phyloP scores from a whole-genome alignment of 768 basidiomycete species.

The Suillus paluster region DNA sequence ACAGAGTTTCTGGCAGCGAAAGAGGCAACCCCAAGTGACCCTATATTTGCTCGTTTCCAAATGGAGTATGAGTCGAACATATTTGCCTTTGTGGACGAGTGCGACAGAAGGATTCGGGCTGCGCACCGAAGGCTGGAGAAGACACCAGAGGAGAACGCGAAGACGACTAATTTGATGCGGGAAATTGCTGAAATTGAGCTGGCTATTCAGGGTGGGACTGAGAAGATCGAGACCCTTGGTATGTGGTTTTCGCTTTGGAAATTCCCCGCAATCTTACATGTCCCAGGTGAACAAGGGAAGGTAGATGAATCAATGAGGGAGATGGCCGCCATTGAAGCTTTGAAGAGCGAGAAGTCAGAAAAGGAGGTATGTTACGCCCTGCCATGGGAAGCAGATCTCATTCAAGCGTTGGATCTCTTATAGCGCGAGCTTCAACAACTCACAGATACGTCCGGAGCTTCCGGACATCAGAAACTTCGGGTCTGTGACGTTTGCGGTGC shows the following conservation, averaged over 20 bases:
- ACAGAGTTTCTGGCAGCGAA: conserved; percentile 84
- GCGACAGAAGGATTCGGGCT: conserved; percentile 92
- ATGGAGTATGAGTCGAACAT: conserved; percentile 97
- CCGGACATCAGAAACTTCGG: conserved; percentile 98
- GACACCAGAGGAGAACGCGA: conserved; percentile 99
- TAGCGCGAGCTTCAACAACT: conserved; percentile 94
- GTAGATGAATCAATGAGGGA: conserved; percentile 99
- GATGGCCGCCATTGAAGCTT: conserved; percentile 94
- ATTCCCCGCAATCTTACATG: conserved; percentile 7
- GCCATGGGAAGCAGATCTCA: conserved; percentile 14
- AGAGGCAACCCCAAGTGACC: conserved; percentile 75
- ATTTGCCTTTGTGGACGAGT: conserved; percentile 96
- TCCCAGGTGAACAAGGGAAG: conserved; percentile 93
- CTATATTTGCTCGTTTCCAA: conserved; percentile 86
- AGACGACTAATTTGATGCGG: conserved; percentile 98
- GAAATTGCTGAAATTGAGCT: conserved; percentile 99
- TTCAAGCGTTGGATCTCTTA: conserved; percentile 7
- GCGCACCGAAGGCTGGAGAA: conserved; percentile 97
- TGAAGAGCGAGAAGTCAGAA: conserved; percentile 94
- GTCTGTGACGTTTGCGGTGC: conserved; percentile 99
- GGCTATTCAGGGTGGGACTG: conserved; percentile 97
- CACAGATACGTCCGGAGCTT: conserved; percentile 97
- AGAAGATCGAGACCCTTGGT: conserved; percentile 96
- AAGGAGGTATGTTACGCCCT: conserved; percentile 70
- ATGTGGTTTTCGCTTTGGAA: conserved; percentile 31